phyloP scores from a whole-genome alignment of 116 monocot genomes.

The Dioscorea cayenensis region DNA sequence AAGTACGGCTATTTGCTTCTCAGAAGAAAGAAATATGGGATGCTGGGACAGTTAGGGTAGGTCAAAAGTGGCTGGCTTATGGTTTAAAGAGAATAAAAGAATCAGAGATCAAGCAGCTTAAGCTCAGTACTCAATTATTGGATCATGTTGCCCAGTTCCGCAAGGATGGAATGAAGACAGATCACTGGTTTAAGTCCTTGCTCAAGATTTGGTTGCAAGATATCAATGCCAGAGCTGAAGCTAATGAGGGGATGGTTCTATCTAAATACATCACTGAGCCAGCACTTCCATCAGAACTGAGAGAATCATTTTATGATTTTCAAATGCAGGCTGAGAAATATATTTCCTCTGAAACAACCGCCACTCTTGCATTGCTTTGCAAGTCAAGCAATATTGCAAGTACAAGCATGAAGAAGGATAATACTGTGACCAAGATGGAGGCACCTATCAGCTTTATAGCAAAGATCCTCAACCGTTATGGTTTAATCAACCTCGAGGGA shows the following conservation, averaged over 20 bases:
- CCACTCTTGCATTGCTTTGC: constrained; percentile 39
- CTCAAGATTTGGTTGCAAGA: constrained; percentile 89
- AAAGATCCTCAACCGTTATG: constrained; percentile 58
- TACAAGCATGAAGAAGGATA: neutral
- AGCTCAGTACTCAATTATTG: constrained; percentile 68
- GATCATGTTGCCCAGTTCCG: constrained; percentile 71
- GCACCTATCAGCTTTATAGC: constrained; percentile 47
- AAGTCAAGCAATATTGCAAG: constrained; percentile 2
- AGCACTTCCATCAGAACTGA: constrained; percentile 63
- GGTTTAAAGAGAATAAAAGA: constrained; percentile 83
- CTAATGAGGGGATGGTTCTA: constrained; percentile 39
- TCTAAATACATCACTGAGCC: constrained; percentile 74
- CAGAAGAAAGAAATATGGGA: constrained; percentile 82
- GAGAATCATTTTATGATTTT: constrained; percentile 64
- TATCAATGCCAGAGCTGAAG: constrained; percentile 39
- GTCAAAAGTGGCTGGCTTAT: constrained; percentile 86
- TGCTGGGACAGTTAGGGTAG: constrained; percentile 57
- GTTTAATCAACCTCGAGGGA: constrained; percentile 54
- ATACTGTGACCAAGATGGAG: constrained; percentile 32
- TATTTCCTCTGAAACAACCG: constrained; percentile 53
- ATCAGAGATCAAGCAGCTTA: constrained; percentile 78
- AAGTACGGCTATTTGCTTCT: constrained; percentile 59
- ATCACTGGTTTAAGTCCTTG: constrained; percentile 86
- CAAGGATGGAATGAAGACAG: constrained; percentile 94
- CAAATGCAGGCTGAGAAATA: constrained; percentile 51